Evolutionary conservation across 306 rosid genomes (phyloP).

Genomic region (Hylodesmum podocarpum): DNA sequence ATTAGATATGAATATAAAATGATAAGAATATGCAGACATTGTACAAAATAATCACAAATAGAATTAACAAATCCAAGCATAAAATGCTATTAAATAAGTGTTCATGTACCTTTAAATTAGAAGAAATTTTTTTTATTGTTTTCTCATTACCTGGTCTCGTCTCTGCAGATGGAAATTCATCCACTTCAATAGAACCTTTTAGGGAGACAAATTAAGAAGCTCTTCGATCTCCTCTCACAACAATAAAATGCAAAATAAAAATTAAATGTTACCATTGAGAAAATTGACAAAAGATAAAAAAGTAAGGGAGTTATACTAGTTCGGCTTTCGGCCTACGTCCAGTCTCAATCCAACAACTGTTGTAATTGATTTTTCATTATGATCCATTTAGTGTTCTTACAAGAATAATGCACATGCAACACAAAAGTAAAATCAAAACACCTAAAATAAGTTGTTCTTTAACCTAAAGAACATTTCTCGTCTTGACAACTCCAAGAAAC

Average conservation of each 20-base stretch:
- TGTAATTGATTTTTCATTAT: no score
- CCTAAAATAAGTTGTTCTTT: no score
- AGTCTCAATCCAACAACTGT: no score
- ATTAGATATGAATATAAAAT: background rate
- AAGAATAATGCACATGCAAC: no score
- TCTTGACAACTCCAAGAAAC: no score
- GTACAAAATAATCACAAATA: background rate
- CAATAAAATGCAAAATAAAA: slow-evolving; percentile 19
- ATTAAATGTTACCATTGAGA: no score
- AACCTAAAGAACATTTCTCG: no score
- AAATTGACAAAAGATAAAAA: no score
- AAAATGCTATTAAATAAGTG: slow-evolving; percentile 4
- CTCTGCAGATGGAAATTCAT: slow-evolving; percentile 94
- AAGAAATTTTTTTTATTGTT: slow-evolving; percentile 73
- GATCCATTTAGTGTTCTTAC: no score
- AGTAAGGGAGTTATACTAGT: no score
- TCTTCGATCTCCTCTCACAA: slow-evolving; percentile 86
- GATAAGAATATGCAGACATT: background rate
- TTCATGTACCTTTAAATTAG: slow-evolving; percentile 78
- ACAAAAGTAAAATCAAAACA: no score
- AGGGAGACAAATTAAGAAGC: slow-evolving; percentile 88
- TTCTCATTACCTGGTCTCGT: slow-evolving; percentile 87
- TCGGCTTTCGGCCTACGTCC: no score
- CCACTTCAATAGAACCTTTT: slow-evolving; percentile 89
- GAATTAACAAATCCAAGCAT: background rate